Conservation (phyloP, 75 land plant genomes). For the Cupressus sempervirens region DNA sequence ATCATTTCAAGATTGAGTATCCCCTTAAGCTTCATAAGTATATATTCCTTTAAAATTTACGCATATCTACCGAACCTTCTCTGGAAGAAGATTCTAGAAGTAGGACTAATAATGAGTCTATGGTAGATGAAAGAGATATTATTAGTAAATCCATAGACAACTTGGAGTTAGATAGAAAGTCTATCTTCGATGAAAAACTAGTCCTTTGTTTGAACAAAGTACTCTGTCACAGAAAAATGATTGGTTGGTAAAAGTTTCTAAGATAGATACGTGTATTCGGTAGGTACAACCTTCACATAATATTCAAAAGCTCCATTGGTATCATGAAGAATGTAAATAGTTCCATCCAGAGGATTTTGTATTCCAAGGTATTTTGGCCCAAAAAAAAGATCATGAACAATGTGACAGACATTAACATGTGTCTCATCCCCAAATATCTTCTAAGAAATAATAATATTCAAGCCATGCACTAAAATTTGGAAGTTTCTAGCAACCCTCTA, state of each 20-base stretch:
- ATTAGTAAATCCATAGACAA: too few relatives aligned
- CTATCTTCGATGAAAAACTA: too few relatives aligned
- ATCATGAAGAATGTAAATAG: conserved; percentile 68
- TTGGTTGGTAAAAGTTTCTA: conserved; percentile 85
- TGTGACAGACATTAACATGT: conserved; percentile 93
- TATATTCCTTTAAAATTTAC: too few relatives aligned
- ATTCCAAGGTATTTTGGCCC: conserved; percentile 97
- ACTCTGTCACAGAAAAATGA: conserved; percentile 97
- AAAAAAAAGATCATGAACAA: conserved; percentile 93
- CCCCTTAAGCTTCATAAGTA: too few relatives aligned
- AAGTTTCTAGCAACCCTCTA: conserved; percentile 99
- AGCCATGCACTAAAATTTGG: conserved; percentile 95
- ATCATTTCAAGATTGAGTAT: too few relatives aligned
- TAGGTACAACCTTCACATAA: conserved; percentile 98
- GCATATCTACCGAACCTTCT: too few relatives aligned
- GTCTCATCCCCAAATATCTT: conserved; percentile 82
- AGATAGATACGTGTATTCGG: conserved; percentile 82
- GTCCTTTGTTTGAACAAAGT: conserved; percentile 59
- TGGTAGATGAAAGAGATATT: too few relatives aligned
- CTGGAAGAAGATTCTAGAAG: too few relatives aligned
- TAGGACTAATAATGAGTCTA: too few relatives aligned
- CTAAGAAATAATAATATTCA: conserved; percentile 84
- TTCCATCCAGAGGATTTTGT: conserved; percentile 96
- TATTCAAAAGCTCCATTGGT: conserved; percentile 95
- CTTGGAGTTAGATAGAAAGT: too few relatives aligned